Conservation (phyloP, 106 monocot species). For the Posidonia australis region DNA sequence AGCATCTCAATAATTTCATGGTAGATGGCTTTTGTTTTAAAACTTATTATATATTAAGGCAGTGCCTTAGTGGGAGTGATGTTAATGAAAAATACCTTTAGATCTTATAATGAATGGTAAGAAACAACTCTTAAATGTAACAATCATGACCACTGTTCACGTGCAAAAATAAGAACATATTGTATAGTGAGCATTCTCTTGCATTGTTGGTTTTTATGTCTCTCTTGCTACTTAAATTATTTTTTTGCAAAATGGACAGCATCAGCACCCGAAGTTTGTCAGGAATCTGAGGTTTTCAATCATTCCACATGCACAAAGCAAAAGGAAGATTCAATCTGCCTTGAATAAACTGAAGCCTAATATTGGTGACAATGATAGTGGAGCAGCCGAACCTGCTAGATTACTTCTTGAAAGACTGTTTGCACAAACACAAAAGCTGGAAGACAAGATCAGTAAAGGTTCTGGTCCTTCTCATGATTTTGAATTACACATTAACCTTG, state of each 20-base stretch:
- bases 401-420: constrained; percentile 41
- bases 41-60: no score
- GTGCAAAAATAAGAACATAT: no score
- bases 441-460: constrained; percentile 23
- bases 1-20: no score
- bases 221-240: neutral
- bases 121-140: no score
- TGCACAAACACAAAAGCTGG: constrained; percentile 27
- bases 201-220: neutral
- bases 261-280: neutral
- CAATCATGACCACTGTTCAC: no score
- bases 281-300: neutral
- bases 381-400: constrained; percentile 30
- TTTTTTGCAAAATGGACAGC: neutral
- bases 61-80: no score
- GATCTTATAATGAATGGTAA: no score
- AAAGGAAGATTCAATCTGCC: constrained; percentile 3
- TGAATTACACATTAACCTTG: constrained; percentile 32
- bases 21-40: no score
- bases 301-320: neutral
- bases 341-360: constrained; percentile 21
- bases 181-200: neutral
- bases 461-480: constrained; percentile 9
- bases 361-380: constrained; percentile 18
- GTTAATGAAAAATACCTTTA: no score